These are phyloP conservation scores for Leccinum sublutescens DNA, from an alignment of 768 basidiomycete species.

Conservation along the genomic window DNA sequence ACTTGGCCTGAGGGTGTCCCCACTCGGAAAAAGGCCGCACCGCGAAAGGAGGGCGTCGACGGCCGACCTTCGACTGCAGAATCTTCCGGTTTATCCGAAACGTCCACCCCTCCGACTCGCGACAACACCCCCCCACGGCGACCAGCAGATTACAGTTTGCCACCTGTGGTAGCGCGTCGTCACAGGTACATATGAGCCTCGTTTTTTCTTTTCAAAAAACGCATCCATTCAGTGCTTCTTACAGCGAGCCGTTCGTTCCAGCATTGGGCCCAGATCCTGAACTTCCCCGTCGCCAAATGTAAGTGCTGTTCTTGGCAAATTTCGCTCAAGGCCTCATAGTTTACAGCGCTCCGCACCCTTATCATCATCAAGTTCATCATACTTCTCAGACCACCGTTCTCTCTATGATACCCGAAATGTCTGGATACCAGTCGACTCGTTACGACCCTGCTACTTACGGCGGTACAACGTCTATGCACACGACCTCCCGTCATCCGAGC, in stretches of 20 bases:
- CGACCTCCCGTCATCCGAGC: slow-evolving; percentile 40
- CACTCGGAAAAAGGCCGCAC: slow-evolving; percentile 60
- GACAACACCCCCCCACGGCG: slow-evolving; percentile 64
- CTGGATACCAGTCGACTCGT: slow-evolving; percentile 48
- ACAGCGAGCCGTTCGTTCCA: slow-evolving; percentile 46
- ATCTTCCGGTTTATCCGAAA: slow-evolving; percentile 69
- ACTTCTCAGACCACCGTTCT: slow-evolving; percentile 44
- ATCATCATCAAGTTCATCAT: slow-evolving; percentile 45
- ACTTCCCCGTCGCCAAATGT: slow-evolving; percentile 46
- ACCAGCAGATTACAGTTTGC: slow-evolving; percentile 39
- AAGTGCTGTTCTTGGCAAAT: slow-evolving; percentile 23
- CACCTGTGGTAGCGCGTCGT: slow-evolving; percentile 39
- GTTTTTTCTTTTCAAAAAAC: neutral
- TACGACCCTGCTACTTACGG: slow-evolving; percentile 52
- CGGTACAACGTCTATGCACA: slow-evolving; percentile 30
- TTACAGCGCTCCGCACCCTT: slow-evolving; percentile 43
- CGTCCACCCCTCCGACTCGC: slow-evolving; percentile 69
- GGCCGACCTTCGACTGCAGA: slow-evolving; percentile 73
- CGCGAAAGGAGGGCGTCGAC: slow-evolving; percentile 58
- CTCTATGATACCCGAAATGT: slow-evolving; percentile 59
- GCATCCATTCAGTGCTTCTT: slow-evolving; percentile 8
- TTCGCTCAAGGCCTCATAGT: slow-evolving; percentile 15
- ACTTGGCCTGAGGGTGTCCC: slow-evolving; percentile 84
- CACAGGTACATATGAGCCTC: slow-evolving; percentile 32
- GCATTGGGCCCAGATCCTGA: slow-evolving; percentile 46